A percentile compares a stretch with the other conserved stretches of the same genome.
phyloP scores from a whole-genome alignment of 78 protist genomes.

The Dictyostelium capitatum region DNA sequence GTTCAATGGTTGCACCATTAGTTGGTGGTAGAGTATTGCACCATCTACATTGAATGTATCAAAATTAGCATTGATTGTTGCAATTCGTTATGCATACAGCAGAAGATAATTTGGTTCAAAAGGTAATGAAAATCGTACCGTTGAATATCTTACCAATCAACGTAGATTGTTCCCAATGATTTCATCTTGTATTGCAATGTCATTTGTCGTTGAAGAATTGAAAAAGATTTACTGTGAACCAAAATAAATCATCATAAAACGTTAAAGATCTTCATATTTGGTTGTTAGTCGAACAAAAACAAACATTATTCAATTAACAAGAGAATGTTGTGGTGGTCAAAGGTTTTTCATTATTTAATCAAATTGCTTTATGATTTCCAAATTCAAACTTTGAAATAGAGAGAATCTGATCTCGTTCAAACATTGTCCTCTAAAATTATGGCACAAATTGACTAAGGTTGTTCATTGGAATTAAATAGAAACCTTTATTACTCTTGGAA shows the following conservation, averaged over 20 bases:
- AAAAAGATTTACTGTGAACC: constrained; percentile 74
- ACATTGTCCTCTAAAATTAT: constrained; percentile 44
- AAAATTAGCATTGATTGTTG: constrained; percentile 68
- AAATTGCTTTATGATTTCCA: constrained; percentile 61
- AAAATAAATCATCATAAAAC: constrained; percentile 72
- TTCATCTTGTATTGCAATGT: constrained; percentile 44
- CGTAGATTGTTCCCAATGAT: constrained; percentile 80
- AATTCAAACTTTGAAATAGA: constrained; percentile 71
- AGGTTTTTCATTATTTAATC: constrained; percentile 79
- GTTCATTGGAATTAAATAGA: constrained; percentile 46
- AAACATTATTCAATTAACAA: constrained; percentile 37
- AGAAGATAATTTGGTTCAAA: constrained; percentile 80
- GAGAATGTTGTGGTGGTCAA: constrained; percentile 87
- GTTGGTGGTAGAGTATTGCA: constrained; percentile 80
- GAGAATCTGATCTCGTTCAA: constrained; percentile 50
- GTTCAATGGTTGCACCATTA: constrained; percentile 79
- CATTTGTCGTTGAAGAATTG: constrained; percentile 25
- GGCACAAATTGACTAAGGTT: constrained; percentile 53
- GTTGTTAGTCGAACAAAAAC: constrained; percentile 72
- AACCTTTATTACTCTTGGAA: constrained; percentile 43
- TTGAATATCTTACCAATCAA: constrained; percentile 76
- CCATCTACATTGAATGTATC: constrained; percentile 37
- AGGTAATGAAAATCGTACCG: constrained; percentile 69
- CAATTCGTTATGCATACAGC: constrained; percentile 52
- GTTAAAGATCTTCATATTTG: constrained; percentile 66